Evolutionary conservation across 202 grass and related monocot species (phyloP).

Genomic region (Zoysia matrella): DNA sequence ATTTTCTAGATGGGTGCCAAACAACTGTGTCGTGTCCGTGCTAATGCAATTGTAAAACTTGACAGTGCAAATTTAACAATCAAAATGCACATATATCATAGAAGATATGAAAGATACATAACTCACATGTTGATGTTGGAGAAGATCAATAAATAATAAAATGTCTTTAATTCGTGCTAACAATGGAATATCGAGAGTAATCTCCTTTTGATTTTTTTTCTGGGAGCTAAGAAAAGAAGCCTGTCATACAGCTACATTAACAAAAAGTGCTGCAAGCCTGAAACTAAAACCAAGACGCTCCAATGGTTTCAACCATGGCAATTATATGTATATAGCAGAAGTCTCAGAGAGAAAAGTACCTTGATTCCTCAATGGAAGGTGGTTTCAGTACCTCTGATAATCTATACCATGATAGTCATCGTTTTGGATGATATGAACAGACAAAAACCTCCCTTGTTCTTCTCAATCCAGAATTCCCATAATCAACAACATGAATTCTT

Average conservation of each 20-base stretch:
- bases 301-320: too few species aligned
- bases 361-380: slow-evolving; percentile 78
- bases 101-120: too few species aligned
- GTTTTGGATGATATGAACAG: slow-evolving; percentile 79
- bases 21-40: too few species aligned
- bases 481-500: slow-evolving; percentile 30
- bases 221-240: neutral
- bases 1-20: too few species aligned
- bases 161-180: too few species aligned
- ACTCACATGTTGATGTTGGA: too few species aligned
- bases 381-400: slow-evolving; percentile 80
- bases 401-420: slow-evolving; percentile 90
- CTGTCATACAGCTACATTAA: neutral
- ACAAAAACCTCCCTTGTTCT: slow-evolving; percentile 64
- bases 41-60: too few species aligned
- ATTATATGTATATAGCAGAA: slow-evolving; percentile 2
- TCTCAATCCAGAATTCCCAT: slow-evolving; percentile 86
- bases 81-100: too few species aligned
- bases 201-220: neutral
- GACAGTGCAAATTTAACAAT: too few species aligned
- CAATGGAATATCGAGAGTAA: too few species aligned
- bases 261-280: neutral
- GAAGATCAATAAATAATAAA: too few species aligned
- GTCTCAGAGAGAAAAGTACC: slow-evolving; percentile 40
- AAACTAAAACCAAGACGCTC: neutral